phyloP scores from a whole-genome alignment of 148 eudicot species.

The Dianthus caryophyllus region DNA sequence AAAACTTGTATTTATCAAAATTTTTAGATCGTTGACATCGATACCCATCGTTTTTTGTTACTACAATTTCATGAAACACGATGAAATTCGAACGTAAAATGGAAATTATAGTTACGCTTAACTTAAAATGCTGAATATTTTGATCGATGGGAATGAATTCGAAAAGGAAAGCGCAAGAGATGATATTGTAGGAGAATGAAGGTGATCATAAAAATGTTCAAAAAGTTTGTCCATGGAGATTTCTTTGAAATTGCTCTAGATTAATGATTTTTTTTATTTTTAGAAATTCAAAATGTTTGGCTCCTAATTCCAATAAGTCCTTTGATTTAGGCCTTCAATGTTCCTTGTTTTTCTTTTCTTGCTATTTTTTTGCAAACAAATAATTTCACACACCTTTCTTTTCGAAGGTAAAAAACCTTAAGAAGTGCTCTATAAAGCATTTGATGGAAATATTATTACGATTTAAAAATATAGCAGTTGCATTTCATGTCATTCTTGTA shows the following conservation, averaged over 20 bases:
- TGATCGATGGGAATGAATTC: slow-evolving; percentile 6
- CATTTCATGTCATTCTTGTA: too few relatives aligned
- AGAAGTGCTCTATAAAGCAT: too few relatives aligned
- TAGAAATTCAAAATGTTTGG: slow-evolving; percentile 28
- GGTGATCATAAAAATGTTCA: slow-evolving; percentile 16
- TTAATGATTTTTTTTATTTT: slow-evolving; percentile 25
- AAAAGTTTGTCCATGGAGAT: slow-evolving; percentile 15
- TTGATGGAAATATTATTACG: too few relatives aligned
- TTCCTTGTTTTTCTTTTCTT: slow-evolving; percentile 4
- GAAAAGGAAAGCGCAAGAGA: background rate
- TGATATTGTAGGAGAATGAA: background rate
- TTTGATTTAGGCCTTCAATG: slow-evolving; percentile 26
- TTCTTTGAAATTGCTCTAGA: slow-evolving; percentile 15
- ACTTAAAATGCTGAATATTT: background rate
- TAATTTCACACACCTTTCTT: background rate
- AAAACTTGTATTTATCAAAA: slow-evolving; percentile 30
- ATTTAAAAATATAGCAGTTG: too few relatives aligned
- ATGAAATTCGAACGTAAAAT: background rate
- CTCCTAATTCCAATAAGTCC: slow-evolving; percentile 15
- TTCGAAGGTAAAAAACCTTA: too few relatives aligned
- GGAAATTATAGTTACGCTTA: background rate
- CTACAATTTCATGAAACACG: background rate
- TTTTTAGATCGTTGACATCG: slow-evolving; percentile 49
- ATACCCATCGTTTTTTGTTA: slow-evolving; percentile 40
- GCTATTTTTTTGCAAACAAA: slow-evolving; percentile 11